Conservation (phyloP, 1,139 yeast species). For the Suhomyces yuchorum region DNA sequence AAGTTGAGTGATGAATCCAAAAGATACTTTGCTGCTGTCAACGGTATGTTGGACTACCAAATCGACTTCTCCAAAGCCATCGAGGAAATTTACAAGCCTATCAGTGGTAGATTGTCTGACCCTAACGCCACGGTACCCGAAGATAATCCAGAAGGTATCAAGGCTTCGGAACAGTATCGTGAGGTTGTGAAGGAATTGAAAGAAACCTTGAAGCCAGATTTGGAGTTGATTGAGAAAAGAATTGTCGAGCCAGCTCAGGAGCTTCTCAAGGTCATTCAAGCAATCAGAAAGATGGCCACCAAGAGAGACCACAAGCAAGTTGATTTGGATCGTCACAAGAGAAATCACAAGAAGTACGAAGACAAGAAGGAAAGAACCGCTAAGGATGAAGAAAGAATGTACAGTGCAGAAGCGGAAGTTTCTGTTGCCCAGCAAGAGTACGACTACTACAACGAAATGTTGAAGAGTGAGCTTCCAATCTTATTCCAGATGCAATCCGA, state of each 20-base stretch:
- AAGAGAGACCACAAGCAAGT: conserved; percentile 95
- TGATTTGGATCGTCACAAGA: conserved; percentile 85
- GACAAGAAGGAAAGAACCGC: conserved; percentile 79
- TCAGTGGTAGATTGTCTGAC: conserved; percentile 87
- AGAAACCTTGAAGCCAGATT: conserved; percentile 84
- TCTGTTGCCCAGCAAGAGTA: conserved; percentile 93
- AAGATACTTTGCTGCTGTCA: conserved; percentile 86
- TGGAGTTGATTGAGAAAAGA: conserved; percentile 87
- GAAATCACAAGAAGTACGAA: conserved; percentile 69
- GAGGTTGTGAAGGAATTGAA: conserved; percentile 85
- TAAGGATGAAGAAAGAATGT: conserved; percentile 89
- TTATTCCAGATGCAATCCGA: conserved; percentile 87
- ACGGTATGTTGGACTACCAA: conserved; percentile 90
- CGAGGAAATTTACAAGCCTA: conserved; percentile 95
- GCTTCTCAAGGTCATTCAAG: conserved; percentile 73
- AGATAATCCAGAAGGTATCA: conserved; percentile 94
- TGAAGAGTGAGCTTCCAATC: conserved; percentile 85
- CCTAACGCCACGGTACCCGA: conserved; percentile 84
- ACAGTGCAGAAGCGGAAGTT: conserved; percentile 84
- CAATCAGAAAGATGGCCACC: conserved; percentile 88
- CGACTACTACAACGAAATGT: conserved; percentile 92
- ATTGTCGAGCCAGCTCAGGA: conserved; percentile 93
- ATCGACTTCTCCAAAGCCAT: conserved; percentile 91
- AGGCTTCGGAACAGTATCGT: conserved; percentile 90
- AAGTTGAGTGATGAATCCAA: conserved; percentile 87